phyloP scores from a whole-genome alignment of 208 protist species.

The Trypanosoma caninum region DNA sequence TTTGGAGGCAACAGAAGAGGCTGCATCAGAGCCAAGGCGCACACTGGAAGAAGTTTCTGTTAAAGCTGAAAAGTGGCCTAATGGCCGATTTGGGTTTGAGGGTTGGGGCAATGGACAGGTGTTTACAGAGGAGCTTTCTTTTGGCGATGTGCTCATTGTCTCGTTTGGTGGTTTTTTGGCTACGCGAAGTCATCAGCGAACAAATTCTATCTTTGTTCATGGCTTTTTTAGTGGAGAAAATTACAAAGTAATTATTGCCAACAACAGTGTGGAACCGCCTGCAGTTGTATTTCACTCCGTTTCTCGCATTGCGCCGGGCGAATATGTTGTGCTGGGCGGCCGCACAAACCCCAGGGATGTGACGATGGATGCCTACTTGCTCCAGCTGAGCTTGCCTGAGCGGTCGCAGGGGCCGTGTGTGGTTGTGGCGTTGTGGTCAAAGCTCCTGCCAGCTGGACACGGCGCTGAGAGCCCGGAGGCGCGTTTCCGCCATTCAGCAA shows the following conservation, averaged over 20 bases:
- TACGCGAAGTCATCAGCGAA: conserved; percentile 49
- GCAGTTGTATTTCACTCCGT: conserved; percentile 75
- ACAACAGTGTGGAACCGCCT: conserved; percentile 25
- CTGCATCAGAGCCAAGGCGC: neutral
- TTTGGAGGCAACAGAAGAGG: neutral
- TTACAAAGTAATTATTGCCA: conserved; percentile 29
- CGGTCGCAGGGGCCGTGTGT: neutral
- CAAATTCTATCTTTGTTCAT: conserved; percentile 62
- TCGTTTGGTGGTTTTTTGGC: conserved; percentile 80
- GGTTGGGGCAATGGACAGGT: conserved; percentile 79
- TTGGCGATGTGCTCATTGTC: conserved; percentile 47
- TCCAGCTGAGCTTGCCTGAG: conserved; percentile 33
- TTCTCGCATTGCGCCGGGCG: conserved; percentile 32
- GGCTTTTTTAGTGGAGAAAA: conserved; percentile 69
- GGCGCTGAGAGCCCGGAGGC: conserved; percentile 6
- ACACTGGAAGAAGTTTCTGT: neutral
- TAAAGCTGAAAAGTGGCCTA: conserved; percentile 48
- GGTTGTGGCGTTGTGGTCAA: conserved; percentile 8
- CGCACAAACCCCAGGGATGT: conserved; percentile 67
- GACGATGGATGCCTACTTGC: conserved; percentile 38
- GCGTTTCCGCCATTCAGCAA: conserved; percentile 51
- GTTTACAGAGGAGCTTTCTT: conserved; percentile 31
- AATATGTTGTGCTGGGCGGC: conserved; percentile 78
- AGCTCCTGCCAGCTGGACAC: neutral
- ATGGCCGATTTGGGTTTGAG: conserved; percentile 70